These are phyloP conservation scores for Alloteropsis semialata DNA, from an alignment of 176 grass and related monocot species.

Conservation along the genomic window DNA sequence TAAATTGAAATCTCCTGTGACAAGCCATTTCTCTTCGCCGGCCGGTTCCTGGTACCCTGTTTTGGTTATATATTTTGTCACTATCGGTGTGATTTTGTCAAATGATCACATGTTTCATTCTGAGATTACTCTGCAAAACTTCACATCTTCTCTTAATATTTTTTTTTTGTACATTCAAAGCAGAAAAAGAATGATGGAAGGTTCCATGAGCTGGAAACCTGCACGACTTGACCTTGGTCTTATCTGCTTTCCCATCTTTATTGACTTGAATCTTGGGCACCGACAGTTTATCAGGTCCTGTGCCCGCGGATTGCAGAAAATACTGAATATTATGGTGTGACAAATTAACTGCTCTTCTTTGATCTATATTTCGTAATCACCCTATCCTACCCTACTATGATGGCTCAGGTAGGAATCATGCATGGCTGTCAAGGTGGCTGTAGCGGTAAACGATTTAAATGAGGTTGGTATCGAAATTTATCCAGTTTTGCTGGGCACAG, in stretches of 20 bases:
- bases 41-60: not conserved
- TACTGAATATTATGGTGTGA: not conserved
- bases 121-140: not conserved
- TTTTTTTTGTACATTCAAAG: not conserved
- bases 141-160: not conserved
- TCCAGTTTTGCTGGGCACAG: not conserved
- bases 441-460: not conserved
- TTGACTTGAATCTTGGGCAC: not conserved
- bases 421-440: not conserved
- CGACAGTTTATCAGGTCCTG: not conserved
- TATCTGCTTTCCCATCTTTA: constrained; percentile 5
- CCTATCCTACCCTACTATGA: not conserved
- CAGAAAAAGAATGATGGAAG: not conserved
- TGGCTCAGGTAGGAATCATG: no score
- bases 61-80: no score
- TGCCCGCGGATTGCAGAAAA: not conserved
- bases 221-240: not conserved
- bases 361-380: not conserved
- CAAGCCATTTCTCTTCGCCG: no score
- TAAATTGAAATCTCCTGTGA: no score
- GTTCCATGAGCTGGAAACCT: not conserved
- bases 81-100: not conserved
- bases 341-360: not conserved
- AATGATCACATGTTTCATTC: not conserved
- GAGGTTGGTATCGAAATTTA: not conserved